phyloP scores from a whole-genome alignment of 1,284 basidiomycete genomes.

The Sanghuangporus weigelae region DNA sequence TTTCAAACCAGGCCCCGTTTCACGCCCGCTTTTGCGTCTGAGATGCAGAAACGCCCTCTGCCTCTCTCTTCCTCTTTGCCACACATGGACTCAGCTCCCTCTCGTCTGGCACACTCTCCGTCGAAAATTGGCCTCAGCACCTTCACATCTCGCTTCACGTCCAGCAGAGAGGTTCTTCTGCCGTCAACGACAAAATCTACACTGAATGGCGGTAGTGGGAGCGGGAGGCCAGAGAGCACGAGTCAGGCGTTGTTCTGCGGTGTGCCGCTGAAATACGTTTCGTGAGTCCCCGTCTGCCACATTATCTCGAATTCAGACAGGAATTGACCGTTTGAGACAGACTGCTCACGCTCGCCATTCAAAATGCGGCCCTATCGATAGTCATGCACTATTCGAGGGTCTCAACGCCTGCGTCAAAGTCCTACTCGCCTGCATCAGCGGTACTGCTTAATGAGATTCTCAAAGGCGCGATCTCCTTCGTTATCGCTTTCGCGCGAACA shows the following conservation, averaged over 20 bases:
- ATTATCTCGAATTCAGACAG: background rate
- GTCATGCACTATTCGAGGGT: conserved; percentile 96
- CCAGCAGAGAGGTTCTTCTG: conserved; percentile 8
- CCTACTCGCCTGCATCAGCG: conserved; percentile 88
- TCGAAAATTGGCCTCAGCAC: conserved; percentile 4
- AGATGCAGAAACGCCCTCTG: conserved; percentile 7
- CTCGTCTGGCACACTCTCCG: background rate
- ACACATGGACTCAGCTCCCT: background rate
- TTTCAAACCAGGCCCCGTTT: background rate
- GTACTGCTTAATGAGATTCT: conserved; percentile 91
- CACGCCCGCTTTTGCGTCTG: background rate
- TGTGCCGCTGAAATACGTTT: conserved; percentile 74
- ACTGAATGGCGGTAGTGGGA: background rate
- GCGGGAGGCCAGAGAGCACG: background rate
- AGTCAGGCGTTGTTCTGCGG: conserved; percentile 55
- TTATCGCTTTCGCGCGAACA: conserved; percentile 46
- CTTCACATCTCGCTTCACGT: conserved; percentile 1
- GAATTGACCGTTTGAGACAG: conserved; percentile 34
- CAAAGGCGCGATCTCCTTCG: conserved; percentile 83
- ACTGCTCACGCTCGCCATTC: conserved; percentile 86
- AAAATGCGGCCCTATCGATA: conserved; percentile 86
- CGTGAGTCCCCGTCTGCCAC: conserved; percentile 45
- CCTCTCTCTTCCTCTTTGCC: background rate
- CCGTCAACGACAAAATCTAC: background rate
- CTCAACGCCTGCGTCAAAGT: conserved; percentile 64